phyloP scores from a whole-genome alignment of 1,139 yeast species.

The Yamadazyma atmosphaerica region DNA sequence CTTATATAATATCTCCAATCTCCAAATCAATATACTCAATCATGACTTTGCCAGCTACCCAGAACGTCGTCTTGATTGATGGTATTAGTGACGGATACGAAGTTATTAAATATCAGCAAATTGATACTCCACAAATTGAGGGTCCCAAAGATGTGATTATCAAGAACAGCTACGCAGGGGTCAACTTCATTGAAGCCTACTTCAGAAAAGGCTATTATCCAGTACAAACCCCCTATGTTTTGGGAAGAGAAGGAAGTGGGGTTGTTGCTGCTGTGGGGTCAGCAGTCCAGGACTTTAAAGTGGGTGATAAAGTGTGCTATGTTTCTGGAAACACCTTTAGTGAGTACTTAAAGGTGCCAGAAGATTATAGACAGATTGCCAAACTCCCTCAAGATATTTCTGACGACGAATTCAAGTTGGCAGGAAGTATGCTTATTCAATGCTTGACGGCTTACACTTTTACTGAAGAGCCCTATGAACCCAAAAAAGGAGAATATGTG shows the following conservation, averaged over 20 bases:
- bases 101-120: conserved; percentile 44
- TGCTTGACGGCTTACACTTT: conserved; percentile 81
- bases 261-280: conserved; percentile 67
- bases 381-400: conserved; percentile 50
- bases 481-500: conserved; percentile 65
- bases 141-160: conserved; percentile 59
- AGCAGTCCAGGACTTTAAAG: conserved; percentile 52
- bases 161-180: conserved; percentile 72
- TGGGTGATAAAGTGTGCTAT: conserved; percentile 77
- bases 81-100: conserved; percentile 49
- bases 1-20: no score
- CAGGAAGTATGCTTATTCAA: conserved; percentile 65
- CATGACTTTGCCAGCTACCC: conserved; percentile 49
- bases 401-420: conserved; percentile 44
- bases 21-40: no score
- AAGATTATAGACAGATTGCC: conserved; percentile 29
- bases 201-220: conserved; percentile 79
- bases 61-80: conserved; percentile 57
- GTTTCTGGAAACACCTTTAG: conserved; percentile 57
- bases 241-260: conserved; percentile 90
- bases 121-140: conserved; percentile 57
- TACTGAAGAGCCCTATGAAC: conserved; percentile 61
- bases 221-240: conserved; percentile 52
- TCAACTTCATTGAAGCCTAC: conserved; percentile 81
- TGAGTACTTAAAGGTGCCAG: conserved; percentile 59